A percentile compares a stretch with the other conserved stretches of the same genome.
Conservation (phyloP, 1,284 basidiomycete genomes). For the Malassezia brasiliensis region DNA sequence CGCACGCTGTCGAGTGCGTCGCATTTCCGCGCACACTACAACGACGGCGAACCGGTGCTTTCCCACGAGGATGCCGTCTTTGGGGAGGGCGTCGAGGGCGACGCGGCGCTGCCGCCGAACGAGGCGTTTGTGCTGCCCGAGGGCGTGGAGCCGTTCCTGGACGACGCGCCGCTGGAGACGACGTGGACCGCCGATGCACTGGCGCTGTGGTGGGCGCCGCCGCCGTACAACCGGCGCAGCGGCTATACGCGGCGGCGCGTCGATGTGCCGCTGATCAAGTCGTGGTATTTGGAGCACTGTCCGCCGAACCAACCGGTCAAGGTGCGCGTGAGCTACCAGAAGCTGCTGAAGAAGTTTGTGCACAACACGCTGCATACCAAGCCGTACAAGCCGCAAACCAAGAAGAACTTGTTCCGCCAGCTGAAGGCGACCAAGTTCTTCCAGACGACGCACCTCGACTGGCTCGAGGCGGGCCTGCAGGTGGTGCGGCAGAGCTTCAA, state of each 20-base stretch:
- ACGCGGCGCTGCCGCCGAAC: constrained; percentile 52
- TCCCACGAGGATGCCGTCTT: constrained; percentile 87
- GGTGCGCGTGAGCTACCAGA: constrained; percentile 98
- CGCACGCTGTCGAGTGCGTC: constrained; percentile 27
- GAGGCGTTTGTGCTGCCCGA: constrained; percentile 83
- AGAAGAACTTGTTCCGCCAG: constrained; percentile 91
- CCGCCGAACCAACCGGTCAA: constrained; percentile 93
- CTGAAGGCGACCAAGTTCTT: constrained; percentile 99
- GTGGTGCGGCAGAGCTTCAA: constrained; percentile 98
- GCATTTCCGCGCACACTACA: constrained; percentile 31
- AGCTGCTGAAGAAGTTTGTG: constrained; percentile 90
- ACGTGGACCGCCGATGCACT: constrained; percentile 93
- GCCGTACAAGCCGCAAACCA: constrained; percentile 89
- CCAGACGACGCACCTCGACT: constrained; percentile 93
- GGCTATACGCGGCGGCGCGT: constrained; percentile 87
- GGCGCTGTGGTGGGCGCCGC: constrained; percentile 95
- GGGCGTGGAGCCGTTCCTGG: constrained; percentile 70
- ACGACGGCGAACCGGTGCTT: constrained; percentile 50
- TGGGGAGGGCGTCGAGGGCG: constrained; percentile 64
- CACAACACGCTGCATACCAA: constrained; percentile 83
- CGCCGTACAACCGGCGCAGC: constrained; percentile 85
- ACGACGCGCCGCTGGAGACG: constrained; percentile 70
- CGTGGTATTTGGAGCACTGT: constrained; percentile 90
- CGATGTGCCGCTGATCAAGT: constrained; percentile 90
- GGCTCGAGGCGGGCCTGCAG: constrained; percentile 98